Conservation (phyloP, 2,329 filamentous ascomycete genomes). For the Lizonia empirigonia region DNA sequence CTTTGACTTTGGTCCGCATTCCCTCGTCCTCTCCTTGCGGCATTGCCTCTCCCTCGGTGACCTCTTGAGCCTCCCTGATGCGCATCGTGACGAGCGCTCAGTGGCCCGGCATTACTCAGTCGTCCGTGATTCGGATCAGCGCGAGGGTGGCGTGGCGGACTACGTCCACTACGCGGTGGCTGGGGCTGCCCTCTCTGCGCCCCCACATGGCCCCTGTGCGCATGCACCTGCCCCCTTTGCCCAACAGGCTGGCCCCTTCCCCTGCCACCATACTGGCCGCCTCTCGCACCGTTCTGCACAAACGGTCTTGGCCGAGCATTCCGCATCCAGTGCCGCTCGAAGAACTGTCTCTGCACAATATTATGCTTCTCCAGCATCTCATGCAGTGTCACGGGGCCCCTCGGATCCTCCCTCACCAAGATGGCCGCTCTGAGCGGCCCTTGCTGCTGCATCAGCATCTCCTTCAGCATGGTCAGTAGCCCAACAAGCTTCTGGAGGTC, state of each 20-base stretch:
- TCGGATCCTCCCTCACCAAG: conserved; percentile 24
- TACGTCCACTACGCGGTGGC: neutral
- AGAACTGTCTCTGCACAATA: conserved; percentile 20
- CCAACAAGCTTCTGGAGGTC: conserved; percentile 30
- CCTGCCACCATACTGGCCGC: neutral
- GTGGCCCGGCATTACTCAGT: neutral
- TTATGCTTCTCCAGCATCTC: conserved; percentile 21
- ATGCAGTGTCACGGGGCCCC: conserved; percentile 23
- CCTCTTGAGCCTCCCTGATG: neutral
- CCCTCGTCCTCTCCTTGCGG: conserved; percentile 1
- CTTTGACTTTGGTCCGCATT: neutral
- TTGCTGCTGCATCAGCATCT: conserved; percentile 18
- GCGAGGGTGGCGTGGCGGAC: neutral
- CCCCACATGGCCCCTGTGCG: neutral
- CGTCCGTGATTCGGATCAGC: neutral
- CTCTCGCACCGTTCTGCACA: neutral
- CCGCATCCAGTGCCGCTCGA: conserved; percentile 23
- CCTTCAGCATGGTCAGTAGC: conserved; percentile 23
- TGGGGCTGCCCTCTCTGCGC: neutral
- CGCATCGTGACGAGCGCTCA: neutral
- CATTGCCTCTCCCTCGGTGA: conserved; percentile 2
- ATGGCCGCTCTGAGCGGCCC: conserved; percentile 23
- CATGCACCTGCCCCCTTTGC: neutral
- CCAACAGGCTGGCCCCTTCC: neutral
- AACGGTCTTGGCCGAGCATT: neutral